These are phyloP conservation scores for Oxyria digyna DNA, from an alignment of 148 eudicot species.

Conservation along the genomic window DNA sequence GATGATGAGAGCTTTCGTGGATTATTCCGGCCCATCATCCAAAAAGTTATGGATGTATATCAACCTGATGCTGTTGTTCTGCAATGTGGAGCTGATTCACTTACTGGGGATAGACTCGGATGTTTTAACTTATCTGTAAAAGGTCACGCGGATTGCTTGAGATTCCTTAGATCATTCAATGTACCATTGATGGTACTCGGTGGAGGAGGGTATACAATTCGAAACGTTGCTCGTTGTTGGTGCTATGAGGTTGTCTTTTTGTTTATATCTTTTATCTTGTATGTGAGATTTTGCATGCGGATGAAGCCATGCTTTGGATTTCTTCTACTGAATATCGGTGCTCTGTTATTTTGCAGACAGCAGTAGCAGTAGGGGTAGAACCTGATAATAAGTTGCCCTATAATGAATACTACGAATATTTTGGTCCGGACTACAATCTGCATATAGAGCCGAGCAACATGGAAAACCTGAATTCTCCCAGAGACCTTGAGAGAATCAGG, in stretches of 20 bases:
- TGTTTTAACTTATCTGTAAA: constrained; percentile 88
- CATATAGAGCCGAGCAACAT: constrained; percentile 59
- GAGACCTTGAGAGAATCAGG: constrained; percentile 82
- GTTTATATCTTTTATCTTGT: neutral
- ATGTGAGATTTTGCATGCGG: neutral
- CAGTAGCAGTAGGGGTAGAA: constrained; percentile 88
- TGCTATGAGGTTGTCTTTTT: constrained; percentile 67
- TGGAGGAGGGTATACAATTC: constrained; percentile 88
- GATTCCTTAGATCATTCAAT: constrained; percentile 80
- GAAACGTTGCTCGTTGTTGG: constrained; percentile 99
- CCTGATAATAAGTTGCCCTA: constrained; percentile 84
- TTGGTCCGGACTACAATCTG: constrained; percentile 87
- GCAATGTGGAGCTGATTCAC: constrained; percentile 95
- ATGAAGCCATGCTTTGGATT: neutral
- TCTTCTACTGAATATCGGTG: neutral
- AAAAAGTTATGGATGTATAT: constrained; percentile 86
- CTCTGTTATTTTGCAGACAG: constrained; percentile 44
- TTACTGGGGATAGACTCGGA: constrained; percentile 88
- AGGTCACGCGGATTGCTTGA: constrained; percentile 92
- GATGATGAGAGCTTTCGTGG: constrained; percentile 71
- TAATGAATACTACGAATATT: constrained; percentile 77
- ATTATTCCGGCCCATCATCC: constrained; percentile 67
- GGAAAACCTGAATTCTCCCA: constrained; percentile 65
- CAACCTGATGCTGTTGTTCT: constrained; percentile 92
- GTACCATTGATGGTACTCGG: constrained; percentile 94